Percentiles rank a stretch among this genome's conserved stretches.
phyloP scores from a whole-genome alignment of 345 rosid genomes.

The Eucalyptus cloeziana region DNA sequence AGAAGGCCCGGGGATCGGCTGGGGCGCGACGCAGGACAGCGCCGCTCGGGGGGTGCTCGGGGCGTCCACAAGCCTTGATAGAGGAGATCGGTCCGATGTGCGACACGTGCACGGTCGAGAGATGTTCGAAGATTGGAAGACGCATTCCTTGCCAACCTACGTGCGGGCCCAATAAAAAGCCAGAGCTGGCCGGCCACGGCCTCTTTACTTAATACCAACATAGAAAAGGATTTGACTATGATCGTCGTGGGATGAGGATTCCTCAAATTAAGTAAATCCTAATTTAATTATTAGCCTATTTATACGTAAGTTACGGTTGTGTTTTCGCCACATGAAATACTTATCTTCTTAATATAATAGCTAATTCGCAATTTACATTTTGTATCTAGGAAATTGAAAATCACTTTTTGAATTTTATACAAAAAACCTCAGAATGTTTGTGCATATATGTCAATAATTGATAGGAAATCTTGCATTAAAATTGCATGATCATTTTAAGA shows the following conservation, averaged over 20 bases:
- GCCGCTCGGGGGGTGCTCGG: background rate
- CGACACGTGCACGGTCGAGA: background rate
- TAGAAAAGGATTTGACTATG: background rate
- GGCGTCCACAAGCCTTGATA: background rate
- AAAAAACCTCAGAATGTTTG: accelerated
- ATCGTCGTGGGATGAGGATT: background rate
- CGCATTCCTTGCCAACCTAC: background rate
- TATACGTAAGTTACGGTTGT: background rate
- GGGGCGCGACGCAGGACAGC: background rate
- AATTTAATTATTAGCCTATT: accelerated
- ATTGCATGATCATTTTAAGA: background rate
- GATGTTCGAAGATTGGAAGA: background rate
- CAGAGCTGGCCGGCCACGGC: background rate
- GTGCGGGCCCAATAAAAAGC: background rate
- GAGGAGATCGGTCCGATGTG: background rate
- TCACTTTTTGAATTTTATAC: accelerated
- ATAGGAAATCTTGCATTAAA: background rate
- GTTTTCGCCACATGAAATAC: background rate
- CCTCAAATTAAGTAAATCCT: background rate
- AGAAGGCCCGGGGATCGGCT: background rate
- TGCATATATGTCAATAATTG: accelerated
- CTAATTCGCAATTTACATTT: background rate
- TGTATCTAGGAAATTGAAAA: accelerated
- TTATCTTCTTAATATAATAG: background rate
- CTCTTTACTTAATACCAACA: background rate